Evolutionary conservation across 106 monocot genomes (phyloP), one percentile per base, ranked within the genome.

Genomic region (Xerophyta viscosa): DNA sequence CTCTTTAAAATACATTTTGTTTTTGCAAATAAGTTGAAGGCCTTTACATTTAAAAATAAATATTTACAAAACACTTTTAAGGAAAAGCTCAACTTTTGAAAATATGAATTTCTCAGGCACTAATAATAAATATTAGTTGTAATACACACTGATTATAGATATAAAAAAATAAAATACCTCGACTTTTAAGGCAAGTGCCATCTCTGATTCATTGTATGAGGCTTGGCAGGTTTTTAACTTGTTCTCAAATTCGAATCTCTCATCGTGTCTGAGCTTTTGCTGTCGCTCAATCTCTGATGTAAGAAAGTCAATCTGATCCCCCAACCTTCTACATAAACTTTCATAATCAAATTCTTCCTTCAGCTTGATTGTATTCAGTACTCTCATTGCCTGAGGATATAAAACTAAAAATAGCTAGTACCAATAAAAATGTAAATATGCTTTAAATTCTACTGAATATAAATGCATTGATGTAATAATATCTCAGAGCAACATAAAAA

Each of bases 281-380:
- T 69, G 62, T 50, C 83, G 83, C 27, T 88, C 88, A 29, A 72
- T 64, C 59, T 88, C 83, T 46, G 75, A 61, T 23, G 72, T 76
- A 29, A 88, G 76, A 64, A 48, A 57, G 29, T 88, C 88, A 24
- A 88, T 50, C 26, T 83, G 76, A 50, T 46, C 14, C 54, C 79
- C 79, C 31, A 88, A 72, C 59, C 76, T 83, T 48, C 69, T 72
- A 37, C 76, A 88, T 3, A 73, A 63, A 50, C 54, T 76, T 50
- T 88, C 83, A 67, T 83, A 88, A 71, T 88, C 88, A 49, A 83
- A 69, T 70, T 88, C 88, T 50, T 88, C 88, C 63, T 70, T 88
- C 28, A 79, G 19, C 60, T 83, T 83, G 11, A 88, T 52, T 33
- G 58, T 70, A 59, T 88, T 88, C 26, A 79, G 66, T 27, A 88